These are phyloP conservation scores for Metschnikowia kunwiensis DNA, from an alignment of 805 yeast species.

Conservation along the genomic window DNA sequence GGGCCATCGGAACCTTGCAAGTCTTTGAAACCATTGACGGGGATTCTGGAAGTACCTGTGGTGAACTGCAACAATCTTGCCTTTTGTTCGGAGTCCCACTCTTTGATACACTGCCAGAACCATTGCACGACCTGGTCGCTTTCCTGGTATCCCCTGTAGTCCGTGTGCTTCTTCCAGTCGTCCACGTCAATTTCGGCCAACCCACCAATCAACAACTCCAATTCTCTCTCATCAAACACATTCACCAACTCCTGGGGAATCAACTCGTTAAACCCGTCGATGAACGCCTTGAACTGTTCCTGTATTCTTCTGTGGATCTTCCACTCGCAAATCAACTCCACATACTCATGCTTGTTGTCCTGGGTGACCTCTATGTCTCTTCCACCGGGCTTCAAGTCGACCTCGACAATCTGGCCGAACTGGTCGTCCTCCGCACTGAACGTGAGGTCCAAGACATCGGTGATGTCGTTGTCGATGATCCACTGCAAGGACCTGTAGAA, in stretches of 20 bases:
- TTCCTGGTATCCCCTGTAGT: slow-evolving; percentile 96
- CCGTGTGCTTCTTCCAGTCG: slow-evolving; percentile 99
- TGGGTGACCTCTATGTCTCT: slow-evolving; percentile 87
- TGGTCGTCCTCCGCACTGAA: slow-evolving; percentile 89
- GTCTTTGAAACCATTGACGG: slow-evolving; percentile 98
- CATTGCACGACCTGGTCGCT: slow-evolving; percentile 95
- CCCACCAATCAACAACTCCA: slow-evolving; percentile 96
- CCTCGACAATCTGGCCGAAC: slow-evolving; percentile 87
- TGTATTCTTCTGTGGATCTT: slow-evolving; percentile 89
- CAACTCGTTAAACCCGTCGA: slow-evolving; percentile 95
- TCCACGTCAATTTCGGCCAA: slow-evolving; percentile 96
- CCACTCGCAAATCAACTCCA: slow-evolving; percentile 94
- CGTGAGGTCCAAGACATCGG: slow-evolving; percentile 75
- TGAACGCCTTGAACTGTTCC: slow-evolving; percentile 93
- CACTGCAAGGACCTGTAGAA: slow-evolving; percentile 92
- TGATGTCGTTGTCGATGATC: slow-evolving; percentile 93
- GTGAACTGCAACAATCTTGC: slow-evolving; percentile 95
- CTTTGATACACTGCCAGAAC: slow-evolving; percentile 94
- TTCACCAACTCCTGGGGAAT: slow-evolving; percentile 95
- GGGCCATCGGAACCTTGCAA: slow-evolving; percentile 99
- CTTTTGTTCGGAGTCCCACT: slow-evolving; percentile 96
- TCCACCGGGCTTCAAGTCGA: slow-evolving; percentile 89
- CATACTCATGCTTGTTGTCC: slow-evolving; percentile 85
- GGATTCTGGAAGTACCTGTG: slow-evolving; percentile 98
- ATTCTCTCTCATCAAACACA: slow-evolving; percentile 96